Conservation (phyloP, 1,284 basidiomycete genomes). For the Apiotrichum akiyoshidainum region DNA sequence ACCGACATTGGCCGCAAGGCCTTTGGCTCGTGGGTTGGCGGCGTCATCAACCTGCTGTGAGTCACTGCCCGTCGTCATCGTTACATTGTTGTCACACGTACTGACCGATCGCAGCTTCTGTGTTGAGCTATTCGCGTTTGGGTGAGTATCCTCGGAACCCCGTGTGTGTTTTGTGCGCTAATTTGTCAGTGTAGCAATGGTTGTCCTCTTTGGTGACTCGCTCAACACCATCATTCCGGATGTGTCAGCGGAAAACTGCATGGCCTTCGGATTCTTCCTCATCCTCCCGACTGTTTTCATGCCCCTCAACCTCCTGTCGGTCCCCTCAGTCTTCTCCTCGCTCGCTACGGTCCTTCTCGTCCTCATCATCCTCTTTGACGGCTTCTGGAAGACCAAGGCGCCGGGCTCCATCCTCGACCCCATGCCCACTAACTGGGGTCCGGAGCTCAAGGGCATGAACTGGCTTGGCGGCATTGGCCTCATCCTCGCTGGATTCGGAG, state of each 20-base stretch:
- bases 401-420: slow-evolving; percentile 81
- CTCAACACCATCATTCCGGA: slow-evolving; percentile 67
- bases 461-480: slow-evolving; percentile 64
- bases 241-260: slow-evolving; percentile 69
- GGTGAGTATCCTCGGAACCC: slow-evolving; percentile 17
- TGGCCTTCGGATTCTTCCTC: slow-evolving; percentile 66
- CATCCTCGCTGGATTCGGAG: slow-evolving; percentile 95
- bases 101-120: slow-evolving; percentile 59
- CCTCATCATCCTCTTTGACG: slow-evolving; percentile 77
- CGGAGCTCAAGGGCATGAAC: slow-evolving; percentile 57
- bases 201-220: slow-evolving; percentile 83
- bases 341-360: slow-evolving; percentile 74
- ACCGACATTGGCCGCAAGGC: slow-evolving; percentile 84
- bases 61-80: slow-evolving; percentile 14
- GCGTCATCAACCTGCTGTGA: slow-evolving; percentile 42
- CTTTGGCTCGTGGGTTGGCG: slow-evolving; percentile 68
- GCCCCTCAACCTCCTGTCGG: slow-evolving; percentile 76
- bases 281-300: slow-evolving; percentile 79
- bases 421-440: slow-evolving; percentile 64
- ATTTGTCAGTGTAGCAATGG: slow-evolving; percentile 65
- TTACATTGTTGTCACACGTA: neutral
- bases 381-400: slow-evolving; percentile 68
- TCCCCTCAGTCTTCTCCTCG: slow-evolving; percentile 79
- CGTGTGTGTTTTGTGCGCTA: neutral
- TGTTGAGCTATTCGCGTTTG: slow-evolving; percentile 69